A percentile compares a stretch with the other conserved stretches of the same genome.
Conservation (phyloP, 2,329 filamentous ascomycete species). For the Sclerotinia trifoliorum region DNA sequence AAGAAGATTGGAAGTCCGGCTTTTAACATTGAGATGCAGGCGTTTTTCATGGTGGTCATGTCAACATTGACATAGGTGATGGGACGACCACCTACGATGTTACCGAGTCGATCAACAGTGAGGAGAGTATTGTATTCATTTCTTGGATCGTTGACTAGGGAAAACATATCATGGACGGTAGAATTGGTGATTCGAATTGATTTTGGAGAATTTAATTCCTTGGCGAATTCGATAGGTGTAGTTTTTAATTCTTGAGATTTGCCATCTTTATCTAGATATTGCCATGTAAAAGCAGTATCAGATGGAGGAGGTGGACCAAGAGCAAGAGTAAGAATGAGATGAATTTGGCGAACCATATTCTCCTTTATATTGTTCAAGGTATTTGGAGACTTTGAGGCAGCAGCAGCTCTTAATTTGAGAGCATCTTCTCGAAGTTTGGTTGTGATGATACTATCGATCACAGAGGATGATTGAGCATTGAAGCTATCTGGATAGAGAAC, state of each 20-base stretch:
- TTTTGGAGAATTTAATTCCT: constrained; percentile 61
- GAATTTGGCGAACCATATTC: constrained; percentile 75
- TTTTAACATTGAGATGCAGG: constrained; percentile 74
- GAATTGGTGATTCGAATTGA: constrained; percentile 57
- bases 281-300: constrained; percentile 72
- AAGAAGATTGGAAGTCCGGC: constrained; percentile 83
- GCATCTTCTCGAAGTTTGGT: constrained; percentile 86
- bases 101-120: constrained; percentile 76
- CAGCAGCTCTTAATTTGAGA: constrained; percentile 64
- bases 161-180: constrained; percentile 69
- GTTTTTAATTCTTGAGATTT: constrained; percentile 60
- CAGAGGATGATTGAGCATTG: constrained; percentile 69
- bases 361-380: constrained; percentile 53
- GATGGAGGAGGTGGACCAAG: constrained; percentile 75
- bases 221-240: constrained; percentile 71
- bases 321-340: constrained; percentile 77
- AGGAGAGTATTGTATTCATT: constrained; percentile 71
- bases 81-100: constrained; percentile 72
- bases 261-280: constrained; percentile 69
- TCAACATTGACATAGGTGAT: constrained; percentile 83
- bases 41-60: constrained; percentile 68
- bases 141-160: constrained; percentile 81
- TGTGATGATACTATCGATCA: constrained; percentile 72
- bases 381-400: constrained; percentile 34
- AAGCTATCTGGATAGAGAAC: constrained; percentile 77